Percentiles rank a stretch among this genome's conserved stretches.
Evolutionary conservation across 2,329 filamentous ascomycete species (phyloP).

Genomic region (Colletotrichum paranaense): DNA sequence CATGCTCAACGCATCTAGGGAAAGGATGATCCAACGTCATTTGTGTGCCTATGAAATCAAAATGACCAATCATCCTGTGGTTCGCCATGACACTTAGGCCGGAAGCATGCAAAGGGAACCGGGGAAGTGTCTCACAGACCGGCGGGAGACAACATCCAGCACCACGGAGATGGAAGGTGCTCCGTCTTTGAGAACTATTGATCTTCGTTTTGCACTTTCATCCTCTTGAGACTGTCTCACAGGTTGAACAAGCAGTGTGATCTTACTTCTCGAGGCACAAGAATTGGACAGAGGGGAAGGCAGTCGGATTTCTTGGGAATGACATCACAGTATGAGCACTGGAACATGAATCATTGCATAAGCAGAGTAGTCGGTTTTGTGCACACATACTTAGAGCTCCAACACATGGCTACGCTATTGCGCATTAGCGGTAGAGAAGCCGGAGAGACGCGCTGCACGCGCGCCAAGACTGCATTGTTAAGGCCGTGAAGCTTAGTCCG

Average conservation of each 20-base stretch:
- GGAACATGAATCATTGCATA: neutral
- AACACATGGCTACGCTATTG: neutral
- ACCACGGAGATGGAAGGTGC: neutral
- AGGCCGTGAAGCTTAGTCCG: neutral
- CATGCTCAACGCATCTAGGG: neutral
- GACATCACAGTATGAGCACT: neutral
- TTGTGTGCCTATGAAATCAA: neutral
- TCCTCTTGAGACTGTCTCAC: neutral
- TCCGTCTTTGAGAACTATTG: too few relatives aligned
- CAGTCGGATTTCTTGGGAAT: neutral
- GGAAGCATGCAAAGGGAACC: slow-evolving; percentile 5
- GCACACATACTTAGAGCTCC: neutral
- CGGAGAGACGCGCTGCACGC: neutral
- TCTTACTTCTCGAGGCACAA: neutral
- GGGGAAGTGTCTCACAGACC: slow-evolving; percentile 6
- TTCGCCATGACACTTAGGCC: neutral
- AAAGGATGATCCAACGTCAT: neutral
- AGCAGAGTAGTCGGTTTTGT: neutral
- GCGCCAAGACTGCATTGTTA: neutral
- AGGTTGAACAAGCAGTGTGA: neutral
- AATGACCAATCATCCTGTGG: neutral
- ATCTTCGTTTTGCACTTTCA: neutral
- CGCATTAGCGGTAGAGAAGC: neutral
- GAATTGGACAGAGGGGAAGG: neutral
- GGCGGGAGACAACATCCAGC: neutral